phyloP scores from a whole-genome alignment of 306 rosid species.

The Cercis canadensis region DNA sequence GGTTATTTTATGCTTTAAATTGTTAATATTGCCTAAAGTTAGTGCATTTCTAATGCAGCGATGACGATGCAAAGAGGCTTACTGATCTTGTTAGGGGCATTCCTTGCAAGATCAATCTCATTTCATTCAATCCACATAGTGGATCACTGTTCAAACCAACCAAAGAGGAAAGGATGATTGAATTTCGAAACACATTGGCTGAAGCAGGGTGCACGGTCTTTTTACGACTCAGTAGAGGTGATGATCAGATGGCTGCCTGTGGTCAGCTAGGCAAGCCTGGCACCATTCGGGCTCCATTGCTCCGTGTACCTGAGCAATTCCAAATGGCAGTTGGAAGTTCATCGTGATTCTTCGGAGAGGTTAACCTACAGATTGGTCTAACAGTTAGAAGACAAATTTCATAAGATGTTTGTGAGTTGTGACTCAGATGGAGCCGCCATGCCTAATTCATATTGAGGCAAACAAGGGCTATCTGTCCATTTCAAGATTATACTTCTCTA shows the following conservation, averaged over 20 bases:
- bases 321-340: conserved; percentile 54
- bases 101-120: conserved; percentile 95
- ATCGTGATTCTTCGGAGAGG: conserved; percentile 37
- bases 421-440: not conserved
- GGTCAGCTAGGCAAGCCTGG: conserved; percentile 94
- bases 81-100: conserved; percentile 74
- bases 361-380: conserved; percentile 15
- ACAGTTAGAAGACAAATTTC: conserved; percentile 11
- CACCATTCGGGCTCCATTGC: conserved; percentile 73
- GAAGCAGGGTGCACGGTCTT: conserved; percentile 68
- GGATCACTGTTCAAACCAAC: conserved; percentile 91
- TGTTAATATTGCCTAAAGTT: not conserved
- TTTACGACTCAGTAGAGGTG: conserved; percentile 79
- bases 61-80: conserved; percentile 78
- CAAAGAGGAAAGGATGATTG: conserved; percentile 69
- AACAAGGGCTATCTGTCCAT: not conserved
- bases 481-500: conserved; percentile 1
- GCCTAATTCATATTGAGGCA: not conserved
- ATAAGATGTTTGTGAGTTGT: not conserved
- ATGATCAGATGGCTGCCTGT: conserved; percentile 98
- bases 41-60: conserved; percentile 44
- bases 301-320: conserved; percentile 80
- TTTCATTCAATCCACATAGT: conserved; percentile 80
- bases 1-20: conserved; percentile 12
- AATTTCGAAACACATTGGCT: conserved; percentile 79